Conservation (phyloP, 805 yeast species). For the Metschnikowia lachancei region DNA sequence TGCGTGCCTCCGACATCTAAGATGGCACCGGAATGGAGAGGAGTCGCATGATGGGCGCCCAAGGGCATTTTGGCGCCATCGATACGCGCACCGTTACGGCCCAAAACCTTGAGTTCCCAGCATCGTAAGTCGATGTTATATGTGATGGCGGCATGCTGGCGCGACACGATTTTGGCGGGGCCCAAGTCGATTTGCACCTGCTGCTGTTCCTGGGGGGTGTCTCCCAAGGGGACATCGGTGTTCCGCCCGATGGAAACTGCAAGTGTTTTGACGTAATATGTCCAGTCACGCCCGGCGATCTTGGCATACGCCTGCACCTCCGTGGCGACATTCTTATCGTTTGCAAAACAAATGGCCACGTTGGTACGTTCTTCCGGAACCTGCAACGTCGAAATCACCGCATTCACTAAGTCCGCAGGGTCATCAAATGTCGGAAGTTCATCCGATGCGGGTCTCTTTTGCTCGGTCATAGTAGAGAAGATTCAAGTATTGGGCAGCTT, state of each 20-base stretch:
- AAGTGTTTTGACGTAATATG: constrained; percentile 82
- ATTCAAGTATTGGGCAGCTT: background rate
- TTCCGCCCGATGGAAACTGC: constrained; percentile 83
- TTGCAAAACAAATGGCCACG: constrained; percentile 71
- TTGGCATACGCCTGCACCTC: constrained; percentile 99
- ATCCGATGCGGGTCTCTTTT: constrained; percentile 10
- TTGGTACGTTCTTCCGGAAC: constrained; percentile 71
- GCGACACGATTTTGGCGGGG: constrained; percentile 94
- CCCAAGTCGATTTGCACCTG: constrained; percentile 86
- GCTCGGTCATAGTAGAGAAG: constrained; percentile 5
- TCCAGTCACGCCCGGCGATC: constrained; percentile 91
- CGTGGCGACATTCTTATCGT: constrained; percentile 61
- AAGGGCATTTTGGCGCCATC: constrained; percentile 62
- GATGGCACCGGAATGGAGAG: constrained; percentile 81
- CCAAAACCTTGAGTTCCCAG: constrained; percentile 83
- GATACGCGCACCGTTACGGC: constrained; percentile 91
- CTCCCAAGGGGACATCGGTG: constrained; percentile 42
- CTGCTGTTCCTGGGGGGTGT: constrained; percentile 19
- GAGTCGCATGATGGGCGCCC: constrained; percentile 49
- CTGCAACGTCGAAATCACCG: constrained; percentile 66
- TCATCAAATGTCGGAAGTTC: constrained; percentile 48
- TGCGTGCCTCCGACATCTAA: constrained; percentile 96
- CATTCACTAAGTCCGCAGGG: constrained; percentile 64
- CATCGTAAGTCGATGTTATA: constrained; percentile 70
- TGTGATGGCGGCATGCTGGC: constrained; percentile 82